These are phyloP conservation scores for Thinopyrum elongatum DNA, from an alignment of 176 grass and related monocot genomes.

Conservation along the genomic window DNA sequence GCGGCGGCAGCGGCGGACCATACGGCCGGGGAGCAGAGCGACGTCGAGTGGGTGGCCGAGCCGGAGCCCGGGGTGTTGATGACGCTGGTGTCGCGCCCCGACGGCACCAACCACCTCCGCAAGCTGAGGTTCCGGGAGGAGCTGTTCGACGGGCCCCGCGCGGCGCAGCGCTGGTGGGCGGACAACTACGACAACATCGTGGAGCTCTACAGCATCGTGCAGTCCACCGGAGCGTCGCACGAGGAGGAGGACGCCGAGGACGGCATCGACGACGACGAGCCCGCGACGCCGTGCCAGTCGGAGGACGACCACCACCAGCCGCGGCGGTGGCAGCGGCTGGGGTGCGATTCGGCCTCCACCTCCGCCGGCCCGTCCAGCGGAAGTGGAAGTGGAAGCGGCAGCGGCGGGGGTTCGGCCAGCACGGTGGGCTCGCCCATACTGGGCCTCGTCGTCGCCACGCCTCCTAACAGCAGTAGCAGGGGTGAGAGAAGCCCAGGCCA, in stretches of 20 bases:
- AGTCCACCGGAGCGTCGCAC: not conserved
- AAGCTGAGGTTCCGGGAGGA: conserved; percentile 66
- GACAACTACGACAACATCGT: conserved; percentile 61
- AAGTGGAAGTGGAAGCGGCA: conserved; percentile 28
- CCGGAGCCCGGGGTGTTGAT: conserved; percentile 74
- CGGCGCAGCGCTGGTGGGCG: conserved; percentile 62
- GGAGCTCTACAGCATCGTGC: conserved; percentile 67
- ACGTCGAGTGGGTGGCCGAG: conserved; percentile 66
- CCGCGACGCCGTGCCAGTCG: conserved; percentile 47
- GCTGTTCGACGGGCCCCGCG: conserved; percentile 50
- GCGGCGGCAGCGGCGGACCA: not conserved
- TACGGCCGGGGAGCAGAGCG: conserved; percentile 4
- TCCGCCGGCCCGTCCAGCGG: conserved; percentile 47
- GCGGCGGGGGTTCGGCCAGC: conserved; percentile 36
- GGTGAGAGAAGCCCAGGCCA: not conserved
- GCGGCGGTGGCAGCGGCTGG: conserved; percentile 3
- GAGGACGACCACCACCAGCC: conserved; percentile 52
- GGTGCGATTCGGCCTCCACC: conserved; percentile 32
- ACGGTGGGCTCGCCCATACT: conserved; percentile 48
- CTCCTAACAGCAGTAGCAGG: not conserved
- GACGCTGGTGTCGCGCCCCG: conserved; percentile 57
- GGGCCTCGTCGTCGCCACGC: conserved; percentile 41
- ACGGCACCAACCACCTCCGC: conserved; percentile 71
- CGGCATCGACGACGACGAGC: conserved; percentile 7
- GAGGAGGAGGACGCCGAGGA: conserved; percentile 1